Evolutionary conservation across 306 rosid genomes (phyloP), one percentile per base, ranked within the genome.

Genomic region (Adenanthera pavonina): DNA sequence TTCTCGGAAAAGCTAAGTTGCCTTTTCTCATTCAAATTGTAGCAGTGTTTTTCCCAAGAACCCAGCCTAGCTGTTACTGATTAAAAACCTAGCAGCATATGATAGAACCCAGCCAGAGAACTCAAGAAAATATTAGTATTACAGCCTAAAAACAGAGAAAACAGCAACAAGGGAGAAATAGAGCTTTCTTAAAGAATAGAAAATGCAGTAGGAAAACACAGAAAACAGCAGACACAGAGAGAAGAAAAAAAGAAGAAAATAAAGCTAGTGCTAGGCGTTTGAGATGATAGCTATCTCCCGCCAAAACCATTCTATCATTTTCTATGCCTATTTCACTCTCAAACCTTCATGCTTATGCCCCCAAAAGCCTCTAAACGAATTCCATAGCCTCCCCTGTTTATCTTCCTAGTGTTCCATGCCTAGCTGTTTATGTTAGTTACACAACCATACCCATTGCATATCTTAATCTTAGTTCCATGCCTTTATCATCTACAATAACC

Each of bases 31-130:
- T 13, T 61, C 2, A 61, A 30, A 61, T 13, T 1, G 38, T 81
- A 41, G 20, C 67, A 16, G 34, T 69, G 53, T 66, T 81, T 77
- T 66, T 68, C 52, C 3, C 54, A 60, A 60, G 40, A 60, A 49
- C 66, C 61, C 59, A 44, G 34, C 70, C 40, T 66, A 51, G 70
- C 57, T 74, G 76, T 0, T 12, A 12, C n/a, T 33, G 5, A 30
- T 61, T 33, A 61, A 61, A 33, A 33, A 30, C 41, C 5, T 12
- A 15, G 8, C 33, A 61, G 13, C n/a, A 67, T 19, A 11, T 14
- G 44, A 14, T 33, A 64, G 46, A 34, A 34, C 17, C 19, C 43
- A 33, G 19, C n/a, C 9, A 33, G 19, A 12, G 40, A 34, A 62
- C 43, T 62, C 8, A 2, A 62, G 9, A 62, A 62, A 62, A 34